These are phyloP conservation scores for Penicillium maclennaniae DNA, from an alignment of 495 filamentous ascomycete species.

Conservation along the genomic window DNA sequence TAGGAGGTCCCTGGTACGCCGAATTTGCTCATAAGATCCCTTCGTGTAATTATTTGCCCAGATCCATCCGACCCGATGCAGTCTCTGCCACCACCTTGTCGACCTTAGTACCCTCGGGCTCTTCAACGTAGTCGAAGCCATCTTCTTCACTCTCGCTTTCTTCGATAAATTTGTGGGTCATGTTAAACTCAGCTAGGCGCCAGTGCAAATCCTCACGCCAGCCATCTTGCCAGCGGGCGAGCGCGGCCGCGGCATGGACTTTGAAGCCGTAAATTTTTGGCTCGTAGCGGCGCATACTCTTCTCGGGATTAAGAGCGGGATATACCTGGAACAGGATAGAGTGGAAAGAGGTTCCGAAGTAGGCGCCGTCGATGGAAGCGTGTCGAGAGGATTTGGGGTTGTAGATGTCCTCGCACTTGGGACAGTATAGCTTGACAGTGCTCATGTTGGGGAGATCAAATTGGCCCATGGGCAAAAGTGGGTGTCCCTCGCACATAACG, in stretches of 20 bases:
- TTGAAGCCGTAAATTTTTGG: conserved; percentile 92
- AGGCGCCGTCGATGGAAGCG: conserved; percentile 90
- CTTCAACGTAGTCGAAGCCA: conserved; percentile 46
- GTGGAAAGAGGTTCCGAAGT: conserved; percentile 97
- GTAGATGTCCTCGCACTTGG: conserved; percentile 96
- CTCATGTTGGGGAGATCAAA: conserved; percentile 80
- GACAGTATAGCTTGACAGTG: conserved; percentile 93
- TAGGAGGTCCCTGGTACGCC: conserved; percentile 32
- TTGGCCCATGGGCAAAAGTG: conserved; percentile 88
- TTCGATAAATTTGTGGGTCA: conserved; percentile 55
- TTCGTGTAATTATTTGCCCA: conserved; percentile 29
- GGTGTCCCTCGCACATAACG: conserved; percentile 86
- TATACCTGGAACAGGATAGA: conserved; percentile 99
- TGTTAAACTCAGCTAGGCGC: conserved; percentile 51
- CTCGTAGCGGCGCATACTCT: conserved; percentile 79
- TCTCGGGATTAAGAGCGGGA: conserved; percentile 78
- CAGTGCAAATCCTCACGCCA: conserved; percentile 74
- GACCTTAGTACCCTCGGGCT: conserved; percentile 25
- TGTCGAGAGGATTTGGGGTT: conserved; percentile 98
- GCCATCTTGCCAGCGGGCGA: conserved; percentile 85
- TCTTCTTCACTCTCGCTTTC: conserved; percentile 52
- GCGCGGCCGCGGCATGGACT: conserved; percentile 82
- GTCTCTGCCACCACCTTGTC: conserved; percentile 35
- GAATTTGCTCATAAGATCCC: conserved; percentile 19
- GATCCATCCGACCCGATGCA: conserved; percentile 43